Evolutionary conservation across 23 red algal species (phyloP).

Genomic region (Agarophyton chilense): DNA sequence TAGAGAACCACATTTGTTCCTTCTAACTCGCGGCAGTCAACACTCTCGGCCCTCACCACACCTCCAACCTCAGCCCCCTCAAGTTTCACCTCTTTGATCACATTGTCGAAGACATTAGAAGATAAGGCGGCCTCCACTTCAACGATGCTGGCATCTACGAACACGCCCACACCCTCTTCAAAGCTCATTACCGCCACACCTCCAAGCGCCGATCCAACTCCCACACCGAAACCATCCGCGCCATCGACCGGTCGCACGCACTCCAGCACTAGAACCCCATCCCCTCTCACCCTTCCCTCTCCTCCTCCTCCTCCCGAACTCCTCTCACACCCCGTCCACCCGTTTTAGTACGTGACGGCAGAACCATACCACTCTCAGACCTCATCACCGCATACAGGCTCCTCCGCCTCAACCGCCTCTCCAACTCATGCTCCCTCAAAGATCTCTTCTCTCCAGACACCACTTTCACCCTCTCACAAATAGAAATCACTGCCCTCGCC

Average conservation of each 20-base stretch:
- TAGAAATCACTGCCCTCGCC: background rate
- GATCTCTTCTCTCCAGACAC: background rate
- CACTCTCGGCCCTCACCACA: background rate
- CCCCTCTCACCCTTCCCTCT: background rate
- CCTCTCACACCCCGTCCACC: background rate
- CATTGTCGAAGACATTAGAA: background rate
- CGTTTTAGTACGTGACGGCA: background rate
- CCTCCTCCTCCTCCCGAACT: background rate
- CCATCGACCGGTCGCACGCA: background rate
- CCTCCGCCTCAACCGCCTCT: background rate
- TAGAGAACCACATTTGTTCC: background rate
- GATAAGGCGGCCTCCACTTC: background rate
- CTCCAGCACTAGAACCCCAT: too few relatives aligned
- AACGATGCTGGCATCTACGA: background rate
- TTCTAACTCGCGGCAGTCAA: background rate
- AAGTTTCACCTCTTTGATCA: background rate
- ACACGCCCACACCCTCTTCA: conserved; percentile 23
- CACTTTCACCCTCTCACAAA: background rate
- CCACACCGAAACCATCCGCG: background rate
- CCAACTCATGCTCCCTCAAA: background rate
- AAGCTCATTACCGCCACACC: background rate
- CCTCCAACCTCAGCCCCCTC: background rate
- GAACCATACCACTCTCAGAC: background rate
- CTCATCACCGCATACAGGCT: background rate
- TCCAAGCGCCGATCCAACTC: background rate